These are phyloP conservation scores for Spizellomyces sp. DNA, from an alignment of 192 early-diverging fungal species.

Conservation along the genomic window DNA sequence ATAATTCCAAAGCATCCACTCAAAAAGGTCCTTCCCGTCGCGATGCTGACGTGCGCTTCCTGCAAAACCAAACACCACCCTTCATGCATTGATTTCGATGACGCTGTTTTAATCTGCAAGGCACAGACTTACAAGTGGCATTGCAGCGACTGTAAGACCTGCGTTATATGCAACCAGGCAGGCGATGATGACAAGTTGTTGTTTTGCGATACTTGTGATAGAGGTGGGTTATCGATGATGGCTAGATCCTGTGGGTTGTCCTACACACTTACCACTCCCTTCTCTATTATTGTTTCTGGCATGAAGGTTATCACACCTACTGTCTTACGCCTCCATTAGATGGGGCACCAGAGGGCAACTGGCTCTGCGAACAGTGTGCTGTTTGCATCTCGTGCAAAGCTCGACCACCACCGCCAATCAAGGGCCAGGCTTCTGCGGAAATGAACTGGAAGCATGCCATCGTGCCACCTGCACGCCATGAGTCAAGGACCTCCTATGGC, in stretches of 20 bases:
- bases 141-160: conserved; percentile 56
- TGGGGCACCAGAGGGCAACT: conserved; percentile 47
- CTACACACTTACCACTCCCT: no score
- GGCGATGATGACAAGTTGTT: conserved; percentile 57
- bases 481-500: conserved; percentile 24
- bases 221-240: conserved; percentile 1
- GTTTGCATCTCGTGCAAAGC: conserved; percentile 43
- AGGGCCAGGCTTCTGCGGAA: conserved; percentile 1
- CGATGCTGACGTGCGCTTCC: conserved; percentile 24
- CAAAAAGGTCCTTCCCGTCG: conserved; percentile 1
- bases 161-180: conserved; percentile 45
- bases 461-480: conserved; percentile 31
- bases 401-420: conserved; percentile 3
- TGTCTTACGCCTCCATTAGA: conserved; percentile 52
- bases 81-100: conserved; percentile 49
- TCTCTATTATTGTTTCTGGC: neutral
- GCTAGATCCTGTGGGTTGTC: no score
- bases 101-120: conserved; percentile 46
- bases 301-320: conserved; percentile 52
- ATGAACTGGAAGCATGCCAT: conserved; percentile 43
- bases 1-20: neutral
- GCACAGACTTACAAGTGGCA: conserved; percentile 49
- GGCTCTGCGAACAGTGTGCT: conserved; percentile 51
- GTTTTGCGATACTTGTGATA: conserved; percentile 61
- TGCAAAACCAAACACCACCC: conserved; percentile 46